Conservation (phyloP, 768 basidiomycete species). For the Wakefieldia striispora region DNA sequence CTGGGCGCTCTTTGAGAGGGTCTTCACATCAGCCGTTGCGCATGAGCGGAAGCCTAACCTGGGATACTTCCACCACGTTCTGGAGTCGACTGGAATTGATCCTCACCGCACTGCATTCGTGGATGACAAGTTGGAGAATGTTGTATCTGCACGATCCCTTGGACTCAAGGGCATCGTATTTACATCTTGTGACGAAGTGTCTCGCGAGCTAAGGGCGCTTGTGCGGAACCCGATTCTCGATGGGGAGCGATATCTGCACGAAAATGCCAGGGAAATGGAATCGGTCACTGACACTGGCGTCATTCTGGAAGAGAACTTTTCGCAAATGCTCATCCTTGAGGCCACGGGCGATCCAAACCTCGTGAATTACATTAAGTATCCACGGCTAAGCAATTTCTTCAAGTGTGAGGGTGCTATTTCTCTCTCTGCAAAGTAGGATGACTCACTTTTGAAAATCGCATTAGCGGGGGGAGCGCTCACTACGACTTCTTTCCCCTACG, state of each 20-base stretch:
- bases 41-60: conserved; percentile 22
- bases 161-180: conserved; percentile 21
- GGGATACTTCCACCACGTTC: conserved; percentile 16
- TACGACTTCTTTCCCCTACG: conserved; percentile 12
- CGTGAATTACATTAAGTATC: conserved; percentile 18
- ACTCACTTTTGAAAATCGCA: conserved; percentile 1
- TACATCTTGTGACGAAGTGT: conserved; percentile 15
- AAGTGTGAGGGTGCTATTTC: conserved; percentile 5
- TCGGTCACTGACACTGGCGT: conserved; percentile 13
- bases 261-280: conserved; percentile 15
- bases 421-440: not conserved
- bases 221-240: conserved; percentile 16
- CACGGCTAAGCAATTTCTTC: conserved; percentile 21
- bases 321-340: conserved; percentile 22
- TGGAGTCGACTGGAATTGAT: conserved; percentile 15
- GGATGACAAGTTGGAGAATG: conserved; percentile 24
- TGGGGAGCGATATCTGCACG: conserved; percentile 11
- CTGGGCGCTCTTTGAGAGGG: conserved; percentile 18
- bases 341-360: conserved; percentile 14
- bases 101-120: conserved; percentile 21
- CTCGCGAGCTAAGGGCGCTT: conserved; percentile 11
- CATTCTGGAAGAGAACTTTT: conserved; percentile 19
- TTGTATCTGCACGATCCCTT: conserved; percentile 17
- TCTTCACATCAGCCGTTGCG: conserved; percentile 19
- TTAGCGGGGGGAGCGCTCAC: conserved; percentile 10